Conservation (phyloP, 192 early-diverging fungal genomes). For the Cetraspora pellucida region DNA sequence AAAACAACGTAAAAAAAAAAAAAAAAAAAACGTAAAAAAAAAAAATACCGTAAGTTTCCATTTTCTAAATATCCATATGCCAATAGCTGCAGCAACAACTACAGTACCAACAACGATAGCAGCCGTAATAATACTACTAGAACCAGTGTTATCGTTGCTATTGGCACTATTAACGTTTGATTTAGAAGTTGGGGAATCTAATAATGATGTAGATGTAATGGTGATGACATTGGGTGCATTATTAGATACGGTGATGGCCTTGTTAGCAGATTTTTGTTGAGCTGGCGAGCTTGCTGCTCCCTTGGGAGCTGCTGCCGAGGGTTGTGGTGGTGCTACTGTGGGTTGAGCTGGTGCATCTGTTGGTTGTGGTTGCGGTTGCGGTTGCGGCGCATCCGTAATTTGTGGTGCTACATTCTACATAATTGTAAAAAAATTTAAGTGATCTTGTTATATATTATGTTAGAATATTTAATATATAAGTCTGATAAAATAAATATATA, state of each 20-base stretch:
- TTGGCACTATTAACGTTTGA: conserved; percentile 19
- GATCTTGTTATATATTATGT: no score
- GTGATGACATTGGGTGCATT: not conserved
- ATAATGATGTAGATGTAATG: not conserved
- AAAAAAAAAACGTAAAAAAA: not conserved
- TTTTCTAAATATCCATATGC: conserved; percentile 57
- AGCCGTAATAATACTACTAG: conserved; percentile 39
- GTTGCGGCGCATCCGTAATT: no score
- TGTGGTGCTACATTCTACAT: no score
- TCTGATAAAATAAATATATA: no score
- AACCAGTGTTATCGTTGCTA: conserved; percentile 23
- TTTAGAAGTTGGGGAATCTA: not conserved
- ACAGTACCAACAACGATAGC: conserved; percentile 48
- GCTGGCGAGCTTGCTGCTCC: not conserved
- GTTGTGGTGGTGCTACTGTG: no score
- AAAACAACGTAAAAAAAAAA: no score
- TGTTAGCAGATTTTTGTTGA: not conserved
- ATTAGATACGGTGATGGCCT: not conserved
- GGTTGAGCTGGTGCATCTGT: no score
- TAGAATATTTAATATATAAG: no score
- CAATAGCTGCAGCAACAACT: conserved; percentile 48
- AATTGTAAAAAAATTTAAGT: no score
- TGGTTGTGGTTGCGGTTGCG: no score
- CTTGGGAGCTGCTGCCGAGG: no score
- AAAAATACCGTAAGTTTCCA: conserved; percentile 52